phyloP scores from a whole-genome alignment of 768 basidiomycete species.

The Mycena albidolilacea region DNA sequence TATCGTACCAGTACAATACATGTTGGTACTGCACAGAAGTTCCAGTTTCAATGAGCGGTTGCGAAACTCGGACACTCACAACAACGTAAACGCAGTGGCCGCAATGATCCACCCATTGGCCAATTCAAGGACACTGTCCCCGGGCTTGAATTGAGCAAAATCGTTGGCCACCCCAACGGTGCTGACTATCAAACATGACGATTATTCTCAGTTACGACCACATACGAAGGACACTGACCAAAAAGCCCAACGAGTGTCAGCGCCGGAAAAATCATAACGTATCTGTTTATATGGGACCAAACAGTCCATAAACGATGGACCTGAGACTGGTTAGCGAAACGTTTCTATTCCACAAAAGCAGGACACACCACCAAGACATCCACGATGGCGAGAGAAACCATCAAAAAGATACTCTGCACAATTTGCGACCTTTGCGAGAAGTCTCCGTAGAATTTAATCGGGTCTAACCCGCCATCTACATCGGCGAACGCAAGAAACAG shows the following conservation, averaged over 20 bases:
- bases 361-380: conserved; percentile 16
- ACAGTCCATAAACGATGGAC: conserved; percentile 26
- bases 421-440: conserved; percentile 15
- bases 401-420: conserved; percentile 9
- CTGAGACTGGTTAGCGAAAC: neutral
- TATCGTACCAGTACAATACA: conserved; percentile 28
- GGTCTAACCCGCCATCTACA: conserved; percentile 5
- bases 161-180: conserved; percentile 3
- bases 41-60: neutral
- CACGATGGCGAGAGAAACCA: conserved; percentile 14
- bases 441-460: conserved; percentile 16
- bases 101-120: conserved; percentile 30
- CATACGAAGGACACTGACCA: neutral
- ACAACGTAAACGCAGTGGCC: conserved; percentile 11
- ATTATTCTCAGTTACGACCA: neutral
- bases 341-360: neutral
- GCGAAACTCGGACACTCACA: neutral
- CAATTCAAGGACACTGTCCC: neutral
- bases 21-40: neutral
- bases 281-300: conserved; percentile 13
- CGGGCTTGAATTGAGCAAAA: conserved; percentile 15
- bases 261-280: conserved; percentile 20
- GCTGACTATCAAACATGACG: neutral
- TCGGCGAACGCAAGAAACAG: conserved; percentile 19
- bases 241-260: conserved; percentile 10